These are phyloP conservation scores for Globisporangium parvum DNA, from an alignment of 352 stramenopile genomes.

Conservation along the genomic window DNA sequence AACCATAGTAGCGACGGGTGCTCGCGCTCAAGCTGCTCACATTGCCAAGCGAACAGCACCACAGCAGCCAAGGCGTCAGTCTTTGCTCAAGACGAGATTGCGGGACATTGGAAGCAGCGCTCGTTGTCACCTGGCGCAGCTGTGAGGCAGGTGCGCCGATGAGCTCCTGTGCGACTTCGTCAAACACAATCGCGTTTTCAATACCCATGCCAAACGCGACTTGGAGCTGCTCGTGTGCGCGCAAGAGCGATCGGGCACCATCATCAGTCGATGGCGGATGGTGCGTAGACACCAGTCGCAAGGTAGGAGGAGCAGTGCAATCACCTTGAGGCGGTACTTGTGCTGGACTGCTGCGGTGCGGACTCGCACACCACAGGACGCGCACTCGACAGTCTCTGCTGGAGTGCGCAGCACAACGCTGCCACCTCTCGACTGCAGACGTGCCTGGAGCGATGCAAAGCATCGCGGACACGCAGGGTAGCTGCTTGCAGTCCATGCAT, in stretches of 20 bases:
- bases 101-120: slow-evolving; percentile 1
- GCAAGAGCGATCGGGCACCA: neutral
- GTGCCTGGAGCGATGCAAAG: slow-evolving; percentile 31
- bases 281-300: too few relatives aligned
- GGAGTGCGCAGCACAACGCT: neutral
- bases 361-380: slow-evolving; percentile 19
- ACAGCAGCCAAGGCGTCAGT: too few relatives aligned
- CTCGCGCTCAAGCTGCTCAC: slow-evolving; percentile 23
- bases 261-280: neutral
- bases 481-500: slow-evolving; percentile 10
- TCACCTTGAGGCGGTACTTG: slow-evolving; percentile 50
- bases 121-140: slow-evolving; percentile 14
- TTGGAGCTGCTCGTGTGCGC: slow-evolving; percentile 20
- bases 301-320: neutral
- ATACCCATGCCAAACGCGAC: slow-evolving; percentile 25
- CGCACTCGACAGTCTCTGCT: slow-evolving; percentile 17
- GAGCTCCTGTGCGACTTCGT: slow-evolving; percentile 35
- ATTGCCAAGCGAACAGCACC: too few relatives aligned
- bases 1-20: slow-evolving; percentile 32
- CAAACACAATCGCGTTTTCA: slow-evolving; percentile 41
- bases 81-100: too few relatives aligned
- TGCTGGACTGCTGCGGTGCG: slow-evolving; percentile 22
- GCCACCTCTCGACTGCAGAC: slow-evolving; percentile 15
- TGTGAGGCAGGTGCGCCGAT: slow-evolving; percentile 25
- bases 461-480: slow-evolving; percentile 49